A percentile compares a stretch with the other conserved stretches of the same genome.
Evolutionary conservation across 179 eudicot species (phyloP).

Genomic region (Sideroxylon spinosum): DNA sequence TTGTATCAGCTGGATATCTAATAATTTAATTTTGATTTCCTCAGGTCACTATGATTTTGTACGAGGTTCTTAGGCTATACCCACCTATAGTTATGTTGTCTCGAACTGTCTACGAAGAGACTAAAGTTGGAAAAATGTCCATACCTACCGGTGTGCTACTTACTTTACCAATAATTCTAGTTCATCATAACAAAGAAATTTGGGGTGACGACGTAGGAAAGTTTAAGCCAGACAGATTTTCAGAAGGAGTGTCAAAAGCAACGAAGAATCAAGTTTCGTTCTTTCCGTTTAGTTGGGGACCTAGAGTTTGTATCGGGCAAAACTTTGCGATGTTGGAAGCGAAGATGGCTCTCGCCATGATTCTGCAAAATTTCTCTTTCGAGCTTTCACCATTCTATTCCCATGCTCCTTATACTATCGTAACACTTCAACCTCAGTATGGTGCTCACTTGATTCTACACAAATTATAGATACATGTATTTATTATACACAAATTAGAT

Average conservation of each 20-base stretch:
- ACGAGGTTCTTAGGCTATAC: neutral
- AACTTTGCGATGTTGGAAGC: neutral
- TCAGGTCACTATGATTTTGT: neutral
- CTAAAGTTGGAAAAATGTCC: neutral
- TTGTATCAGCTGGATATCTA: too few species aligned
- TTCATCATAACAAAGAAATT: neutral
- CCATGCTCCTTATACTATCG: neutral
- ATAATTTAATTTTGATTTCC: neutral
- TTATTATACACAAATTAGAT: too few species aligned
- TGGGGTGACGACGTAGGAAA: neutral
- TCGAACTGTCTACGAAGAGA: neutral
- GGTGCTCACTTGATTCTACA: neutral
- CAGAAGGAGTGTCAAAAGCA: neutral
- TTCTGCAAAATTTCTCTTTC: neutral
- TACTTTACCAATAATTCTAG: neutral
- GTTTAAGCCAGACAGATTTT: neutral
- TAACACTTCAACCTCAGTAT: neutral
- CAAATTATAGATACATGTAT: neutral
- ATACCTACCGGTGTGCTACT: neutral
- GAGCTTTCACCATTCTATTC: neutral
- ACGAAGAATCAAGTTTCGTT: neutral
- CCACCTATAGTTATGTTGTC: neutral
- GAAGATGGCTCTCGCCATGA: neutral
- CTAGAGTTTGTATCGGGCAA: neutral
- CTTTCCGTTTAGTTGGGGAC: neutral